Evolutionary conservation across 306 rosid genomes (phyloP), one percentile per base, ranked within the genome.

Genomic region (Lathyrus tuberosus): DNA sequence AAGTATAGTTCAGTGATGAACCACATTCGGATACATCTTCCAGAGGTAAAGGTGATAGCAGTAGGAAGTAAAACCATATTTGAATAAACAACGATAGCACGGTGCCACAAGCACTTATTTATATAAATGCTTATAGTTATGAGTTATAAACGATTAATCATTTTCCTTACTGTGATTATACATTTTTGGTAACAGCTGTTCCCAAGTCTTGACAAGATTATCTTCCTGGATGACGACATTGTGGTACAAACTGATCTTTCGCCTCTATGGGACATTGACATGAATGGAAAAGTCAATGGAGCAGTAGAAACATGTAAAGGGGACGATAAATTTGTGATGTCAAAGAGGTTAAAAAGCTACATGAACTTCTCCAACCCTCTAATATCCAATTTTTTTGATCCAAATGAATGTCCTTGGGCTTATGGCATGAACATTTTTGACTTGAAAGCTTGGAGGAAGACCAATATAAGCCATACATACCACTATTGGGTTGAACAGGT

Each of bases 381-480:
- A 78, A 84, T 94, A 81, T 79, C 82, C 2, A 22, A 71, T 16
- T 81, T 78, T 12, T 88, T 94, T 22, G 48, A 88, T 49, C 96
- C 99, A 40, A 67, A 84, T 33, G 86, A 89, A 69, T 94, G 99
- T 65, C 97, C 97, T 6, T 94, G 97, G 99, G 99, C 99, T 44
- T 94, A 91, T 78, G 99, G 99, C 64, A 91, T 95, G 99, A 95
- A 95, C 84, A 86, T 95, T 71, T 95, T 95, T 51, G 96, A 95
- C 77, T 81, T 95, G 14, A 86, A 84, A 52, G 99, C 97, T 49
- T 95, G 99, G 99, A 89, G 97, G 79, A 95, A 80, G 76, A 95
- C 99, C 83, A 95, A 91, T 81, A 95, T 95, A 83, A 95, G 97
- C 84, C 40, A 40, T 17, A 86, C 88, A 60, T 95, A 91, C 73